Base-by-base conservation (phyloP, 148 eudicot genomes). In the Spergularia bocconei region DNA sequence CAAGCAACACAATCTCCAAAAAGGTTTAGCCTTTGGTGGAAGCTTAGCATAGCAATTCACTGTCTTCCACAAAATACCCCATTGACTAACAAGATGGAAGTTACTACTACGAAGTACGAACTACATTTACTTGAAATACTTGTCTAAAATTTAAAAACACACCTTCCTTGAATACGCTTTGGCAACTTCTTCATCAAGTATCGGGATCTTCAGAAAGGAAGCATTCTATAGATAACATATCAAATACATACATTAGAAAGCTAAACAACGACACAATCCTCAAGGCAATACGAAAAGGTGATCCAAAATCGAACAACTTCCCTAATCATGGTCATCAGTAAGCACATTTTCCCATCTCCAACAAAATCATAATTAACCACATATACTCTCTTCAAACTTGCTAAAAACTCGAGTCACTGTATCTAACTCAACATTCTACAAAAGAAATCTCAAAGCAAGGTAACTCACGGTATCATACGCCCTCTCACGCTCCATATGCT, bases 401-500 rank as follows among this genome's bases (percentile, higher is more conserved):
- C 20, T 55, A 23, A 14, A 61, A 69, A 19, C 44, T 19, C 29
- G 15, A 51, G 36, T 47, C 38, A 66, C 6, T 29, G 25, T 23
- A 6, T 67, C 5, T 38, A 7, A 4, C 6, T 11, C 25, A 59
- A 69, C 16, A 59, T 6, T 75, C 19, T 19, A 7, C 9, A 61
- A 50, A 39, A 70, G 62, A 70, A 61, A 77, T 11, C 60, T 2
- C 4, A 20, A 13, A 38, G 29, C 6, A 19, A 44, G 20, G 67
- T 58, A 20, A 86, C 96, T 85, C 82, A 93, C 98, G 75, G 70
- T 69, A 77, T 92, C 93, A 81, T 95, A 92, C 1, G 98, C 97
- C 80, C 83, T 90, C 86, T 92, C 97, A 51, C 99, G 96, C 76
- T 95, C 99, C 78, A 88, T 84, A 67, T 95, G 97, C 70, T 95